Evolutionary conservation across 2,329 filamentous ascomycete genomes (phyloP).

Genomic region (Claviceps sp.): DNA sequence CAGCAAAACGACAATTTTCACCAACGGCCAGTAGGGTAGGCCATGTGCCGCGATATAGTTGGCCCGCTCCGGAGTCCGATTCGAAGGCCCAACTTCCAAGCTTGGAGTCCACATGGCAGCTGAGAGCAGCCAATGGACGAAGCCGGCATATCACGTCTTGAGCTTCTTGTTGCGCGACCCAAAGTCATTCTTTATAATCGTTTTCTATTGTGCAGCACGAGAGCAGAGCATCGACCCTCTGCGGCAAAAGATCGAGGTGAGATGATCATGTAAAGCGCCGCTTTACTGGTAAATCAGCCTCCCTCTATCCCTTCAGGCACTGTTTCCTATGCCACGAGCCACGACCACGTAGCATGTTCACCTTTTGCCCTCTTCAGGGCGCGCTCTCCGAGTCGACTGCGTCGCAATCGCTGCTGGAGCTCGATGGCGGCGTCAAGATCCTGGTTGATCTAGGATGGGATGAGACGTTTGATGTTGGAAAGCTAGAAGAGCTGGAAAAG

Average conservation of each 20-base stretch:
- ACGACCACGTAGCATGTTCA: slow-evolving; percentile 60
- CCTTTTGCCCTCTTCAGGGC: slow-evolving; percentile 82
- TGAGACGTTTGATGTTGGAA: slow-evolving; percentile 69
- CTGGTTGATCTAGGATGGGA: slow-evolving; percentile 95
- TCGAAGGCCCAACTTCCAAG: neutral
- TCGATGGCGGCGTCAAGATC: slow-evolving; percentile 93
- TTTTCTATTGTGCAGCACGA: neutral
- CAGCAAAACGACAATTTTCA: too few species aligned
- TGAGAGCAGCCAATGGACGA: too few species aligned
- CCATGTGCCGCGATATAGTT: slow-evolving; percentile 4
- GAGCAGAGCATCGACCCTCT: neutral
- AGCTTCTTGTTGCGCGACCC: too few species aligned
- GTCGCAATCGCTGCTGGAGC: slow-evolving; percentile 88
- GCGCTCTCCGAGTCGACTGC: slow-evolving; percentile 77
- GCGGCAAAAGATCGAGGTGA: neutral
- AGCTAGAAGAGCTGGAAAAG: slow-evolving; percentile 83
- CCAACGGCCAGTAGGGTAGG: neutral
- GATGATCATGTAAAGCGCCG: slow-evolving; percentile 1
- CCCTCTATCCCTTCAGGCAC: neutral
- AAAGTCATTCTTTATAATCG: too few species aligned
- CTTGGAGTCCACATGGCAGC: too few species aligned
- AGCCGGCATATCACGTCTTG: too few species aligned
- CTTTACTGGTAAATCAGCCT: neutral
- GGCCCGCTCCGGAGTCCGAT: slow-evolving; percentile 1
- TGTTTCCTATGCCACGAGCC: neutral